Conservation (phyloP, 306 rosid species). For the Castanea sativa region DNA sequence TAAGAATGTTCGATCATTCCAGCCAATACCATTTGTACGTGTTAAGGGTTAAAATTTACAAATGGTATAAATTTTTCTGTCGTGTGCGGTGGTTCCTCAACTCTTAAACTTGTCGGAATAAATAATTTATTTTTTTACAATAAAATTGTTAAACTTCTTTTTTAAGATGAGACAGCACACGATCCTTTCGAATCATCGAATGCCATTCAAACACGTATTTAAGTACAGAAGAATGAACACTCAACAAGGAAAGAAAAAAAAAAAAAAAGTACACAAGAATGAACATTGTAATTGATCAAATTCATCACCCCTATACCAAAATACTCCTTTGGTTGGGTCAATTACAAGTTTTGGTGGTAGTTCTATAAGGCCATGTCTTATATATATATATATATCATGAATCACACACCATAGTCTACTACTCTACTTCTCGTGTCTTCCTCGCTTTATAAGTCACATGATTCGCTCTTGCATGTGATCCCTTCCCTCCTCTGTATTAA, state of each 20-base stretch:
- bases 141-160: no score
- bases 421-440: constrained; percentile 23
- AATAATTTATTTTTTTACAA: no score
- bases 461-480: constrained; percentile 33
- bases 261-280: no score
- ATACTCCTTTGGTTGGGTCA: no score
- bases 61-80: no score
- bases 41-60: no score
- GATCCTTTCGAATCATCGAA: neutral
- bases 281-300: neutral
- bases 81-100: no score
- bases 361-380: constrained; percentile 10
- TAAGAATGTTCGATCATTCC: no score
- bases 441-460: constrained; percentile 34
- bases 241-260: no score
- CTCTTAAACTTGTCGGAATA: no score
- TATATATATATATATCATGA: neutral
- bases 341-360: neutral
- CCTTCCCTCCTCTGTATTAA: neutral
- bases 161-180: no score
- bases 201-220: constrained; percentile 1
- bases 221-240: neutral
- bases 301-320: constrained; percentile 18
- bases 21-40: no score
- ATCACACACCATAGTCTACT: neutral